A percentile compares a stretch with the other conserved stretches of the same genome.
These are phyloP conservation scores for Silene vulgaris DNA, from an alignment of 179 eudicot genomes.

Conservation along the genomic window DNA sequence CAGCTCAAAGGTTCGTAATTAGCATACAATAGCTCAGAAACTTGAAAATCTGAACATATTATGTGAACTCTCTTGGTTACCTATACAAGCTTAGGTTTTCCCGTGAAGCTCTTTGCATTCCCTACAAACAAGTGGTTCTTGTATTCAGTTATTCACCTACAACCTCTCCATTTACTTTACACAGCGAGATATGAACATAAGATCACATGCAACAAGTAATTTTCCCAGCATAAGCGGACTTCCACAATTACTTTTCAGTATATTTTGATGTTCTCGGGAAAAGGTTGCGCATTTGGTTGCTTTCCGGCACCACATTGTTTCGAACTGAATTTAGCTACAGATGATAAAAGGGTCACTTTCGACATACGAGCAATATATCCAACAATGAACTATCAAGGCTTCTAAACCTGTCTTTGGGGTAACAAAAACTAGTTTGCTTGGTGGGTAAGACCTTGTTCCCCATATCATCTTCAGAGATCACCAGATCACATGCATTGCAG, in stretches of 20 bases:
- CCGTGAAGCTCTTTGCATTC: neutral
- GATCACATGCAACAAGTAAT: too few species aligned
- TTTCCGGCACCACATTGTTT: neutral
- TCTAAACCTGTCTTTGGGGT: slow-evolving; percentile 42
- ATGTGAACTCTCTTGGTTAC: too few species aligned
- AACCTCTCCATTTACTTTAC: too few species aligned
- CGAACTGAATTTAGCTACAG: neutral
- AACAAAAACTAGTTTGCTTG: slow-evolving; percentile 62
- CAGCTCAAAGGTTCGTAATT: too few species aligned
- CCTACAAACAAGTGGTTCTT: neutral
- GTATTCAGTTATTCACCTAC: too few species aligned
- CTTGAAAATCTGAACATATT: neutral
- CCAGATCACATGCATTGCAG: slow-evolving; percentile 71
- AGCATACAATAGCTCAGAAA: neutral
- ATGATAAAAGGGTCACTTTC: neutral
- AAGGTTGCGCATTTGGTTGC: neutral
- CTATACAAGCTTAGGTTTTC: neutral
- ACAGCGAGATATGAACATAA: too few species aligned
- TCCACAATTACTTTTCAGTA: neutral
- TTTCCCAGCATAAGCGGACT: neutral
- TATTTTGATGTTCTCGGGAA: neutral
- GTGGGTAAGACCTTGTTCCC: slow-evolving; percentile 58
- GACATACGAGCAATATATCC: slow-evolving; percentile 24
- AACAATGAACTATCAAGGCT: slow-evolving; percentile 37
- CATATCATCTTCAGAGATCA: slow-evolving; percentile 45